These are phyloP conservation scores for Podospora didyma DNA, from an alignment of 495 filamentous ascomycete genomes.

Conservation along the genomic window DNA sequence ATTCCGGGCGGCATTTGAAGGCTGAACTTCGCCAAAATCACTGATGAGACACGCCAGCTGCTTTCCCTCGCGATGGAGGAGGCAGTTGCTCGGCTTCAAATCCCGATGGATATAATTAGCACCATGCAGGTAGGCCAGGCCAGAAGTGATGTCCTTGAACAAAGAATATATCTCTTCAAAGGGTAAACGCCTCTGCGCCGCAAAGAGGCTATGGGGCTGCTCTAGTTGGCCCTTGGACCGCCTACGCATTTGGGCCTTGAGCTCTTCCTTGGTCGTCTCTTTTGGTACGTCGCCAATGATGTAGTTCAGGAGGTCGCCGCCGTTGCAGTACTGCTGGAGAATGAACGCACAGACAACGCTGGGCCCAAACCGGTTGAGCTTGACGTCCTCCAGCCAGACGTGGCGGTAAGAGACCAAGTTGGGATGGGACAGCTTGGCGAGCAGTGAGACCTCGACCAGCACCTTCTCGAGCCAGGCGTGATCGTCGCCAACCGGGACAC, in stretches of 20 bases:
- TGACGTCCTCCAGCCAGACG: slow-evolving; percentile 91
- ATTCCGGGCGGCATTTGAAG: slow-evolving; percentile 69
- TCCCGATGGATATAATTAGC: slow-evolving; percentile 96
- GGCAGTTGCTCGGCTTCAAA: slow-evolving; percentile 91
- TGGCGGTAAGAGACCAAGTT: slow-evolving; percentile 97
- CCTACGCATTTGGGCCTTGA: slow-evolving; percentile 82
- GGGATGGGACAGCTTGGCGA: slow-evolving; percentile 86
- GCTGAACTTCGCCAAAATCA: slow-evolving; percentile 94
- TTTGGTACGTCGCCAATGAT: slow-evolving; percentile 64
- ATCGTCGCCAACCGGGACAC: slow-evolving; percentile 92
- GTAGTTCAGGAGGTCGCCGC: slow-evolving; percentile 86
- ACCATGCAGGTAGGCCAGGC: slow-evolving; percentile 83
- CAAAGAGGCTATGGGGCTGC: slow-evolving; percentile 36
- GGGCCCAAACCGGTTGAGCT: slow-evolving; percentile 79
- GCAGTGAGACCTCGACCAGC: slow-evolving; percentile 83
- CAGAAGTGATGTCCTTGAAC: slow-evolving; percentile 92
- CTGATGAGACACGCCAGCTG: slow-evolving; percentile 80
- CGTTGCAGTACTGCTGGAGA: slow-evolving; percentile 94
- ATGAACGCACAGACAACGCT: slow-evolving; percentile 95
- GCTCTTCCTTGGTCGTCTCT: slow-evolving; percentile 64
- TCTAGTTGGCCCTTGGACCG: slow-evolving; percentile 59
- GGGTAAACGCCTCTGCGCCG: slow-evolving; percentile 57
- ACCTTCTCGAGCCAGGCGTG: slow-evolving; percentile 94
- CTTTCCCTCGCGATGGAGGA: slow-evolving; percentile 71
- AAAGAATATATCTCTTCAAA: slow-evolving; percentile 96